These are phyloP conservation scores for Volvox reticuliferus DNA, from an alignment of 139 green algal genomes.

Conservation along the genomic window DNA sequence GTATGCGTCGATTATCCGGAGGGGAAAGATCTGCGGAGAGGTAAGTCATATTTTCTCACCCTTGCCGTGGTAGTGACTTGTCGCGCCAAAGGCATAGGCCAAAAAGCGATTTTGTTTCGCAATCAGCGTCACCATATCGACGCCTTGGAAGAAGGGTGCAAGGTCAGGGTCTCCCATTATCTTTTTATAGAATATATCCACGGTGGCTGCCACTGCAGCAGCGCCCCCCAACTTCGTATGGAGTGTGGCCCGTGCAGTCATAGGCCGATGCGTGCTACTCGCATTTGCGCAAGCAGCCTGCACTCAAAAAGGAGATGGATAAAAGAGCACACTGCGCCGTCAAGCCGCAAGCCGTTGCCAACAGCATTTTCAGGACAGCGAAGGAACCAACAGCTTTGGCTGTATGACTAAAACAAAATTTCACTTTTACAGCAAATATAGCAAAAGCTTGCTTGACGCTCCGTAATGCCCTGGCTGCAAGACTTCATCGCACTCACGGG, in stretches of 20 bases:
- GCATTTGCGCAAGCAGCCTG: neutral
- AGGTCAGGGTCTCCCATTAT: constrained; percentile 40
- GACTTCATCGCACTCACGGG: neutral
- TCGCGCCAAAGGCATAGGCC: constrained; percentile 43
- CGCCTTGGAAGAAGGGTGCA: constrained; percentile 25
- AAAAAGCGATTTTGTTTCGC: constrained; percentile 48
- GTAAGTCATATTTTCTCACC: neutral
- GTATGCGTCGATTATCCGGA: too few relatives aligned
- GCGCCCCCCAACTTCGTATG: constrained; percentile 35
- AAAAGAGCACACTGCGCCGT: neutral
- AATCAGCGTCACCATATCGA: constrained; percentile 46
- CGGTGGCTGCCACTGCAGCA: constrained; percentile 33
- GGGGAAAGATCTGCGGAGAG: too few relatives aligned
- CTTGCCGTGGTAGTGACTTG: constrained; percentile 37
- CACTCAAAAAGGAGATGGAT: neutral
- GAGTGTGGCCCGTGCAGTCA: neutral
- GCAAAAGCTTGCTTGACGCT: neutral
- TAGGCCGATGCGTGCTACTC: neutral
- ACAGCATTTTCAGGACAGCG: neutral
- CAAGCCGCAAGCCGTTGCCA: neutral
- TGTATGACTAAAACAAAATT: neutral
- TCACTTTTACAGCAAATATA: neutral
- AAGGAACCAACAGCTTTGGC: neutral
- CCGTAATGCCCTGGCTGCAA: neutral
- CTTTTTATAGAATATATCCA: constrained; percentile 44